A percentile compares a stretch with the other conserved stretches of the same genome.
Evolutionary conservation across 345 rosid species (phyloP).

Genomic region (Salix arbutifolia): DNA sequence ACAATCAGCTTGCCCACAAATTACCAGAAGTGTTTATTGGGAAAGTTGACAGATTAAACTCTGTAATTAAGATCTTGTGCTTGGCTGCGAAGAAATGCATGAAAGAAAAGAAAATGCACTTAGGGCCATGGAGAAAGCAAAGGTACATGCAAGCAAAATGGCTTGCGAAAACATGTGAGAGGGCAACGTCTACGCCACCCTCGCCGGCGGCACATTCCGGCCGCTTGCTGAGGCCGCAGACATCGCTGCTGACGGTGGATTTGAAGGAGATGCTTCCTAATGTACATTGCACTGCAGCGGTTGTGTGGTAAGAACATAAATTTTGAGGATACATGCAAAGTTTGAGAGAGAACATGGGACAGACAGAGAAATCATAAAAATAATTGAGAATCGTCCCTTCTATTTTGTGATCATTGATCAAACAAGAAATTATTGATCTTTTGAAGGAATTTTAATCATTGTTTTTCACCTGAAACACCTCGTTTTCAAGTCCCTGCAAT

Average conservation of each 20-base stretch:
- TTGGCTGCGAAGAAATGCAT: constrained; percentile 52
- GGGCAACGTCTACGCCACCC: constrained; percentile 19
- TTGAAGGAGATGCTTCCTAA: constrained; percentile 35
- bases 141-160: constrained; percentile 57
- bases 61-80: constrained; percentile 37
- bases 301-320: constrained; percentile 14
- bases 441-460: background rate
- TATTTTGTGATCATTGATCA: background rate
- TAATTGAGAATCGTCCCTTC: background rate
- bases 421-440: background rate
- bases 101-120: constrained; percentile 54
- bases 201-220: constrained; percentile 21
- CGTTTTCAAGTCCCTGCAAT: background rate
- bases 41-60: constrained; percentile 40
- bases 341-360: background rate
- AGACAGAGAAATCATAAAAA: background rate
- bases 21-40: constrained; percentile 50
- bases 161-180: constrained; percentile 31
- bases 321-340: background rate
- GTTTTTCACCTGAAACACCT: background rate
- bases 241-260: constrained; percentile 49
- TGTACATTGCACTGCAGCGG: constrained; percentile 37
- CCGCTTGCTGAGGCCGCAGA: constrained; percentile 27
- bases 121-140: constrained; percentile 60
- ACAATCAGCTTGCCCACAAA: constrained; percentile 28